Evolutionary conservation across 1,284 basidiomycete genomes (phyloP).

Genomic region (Trametes polyzona): DNA sequence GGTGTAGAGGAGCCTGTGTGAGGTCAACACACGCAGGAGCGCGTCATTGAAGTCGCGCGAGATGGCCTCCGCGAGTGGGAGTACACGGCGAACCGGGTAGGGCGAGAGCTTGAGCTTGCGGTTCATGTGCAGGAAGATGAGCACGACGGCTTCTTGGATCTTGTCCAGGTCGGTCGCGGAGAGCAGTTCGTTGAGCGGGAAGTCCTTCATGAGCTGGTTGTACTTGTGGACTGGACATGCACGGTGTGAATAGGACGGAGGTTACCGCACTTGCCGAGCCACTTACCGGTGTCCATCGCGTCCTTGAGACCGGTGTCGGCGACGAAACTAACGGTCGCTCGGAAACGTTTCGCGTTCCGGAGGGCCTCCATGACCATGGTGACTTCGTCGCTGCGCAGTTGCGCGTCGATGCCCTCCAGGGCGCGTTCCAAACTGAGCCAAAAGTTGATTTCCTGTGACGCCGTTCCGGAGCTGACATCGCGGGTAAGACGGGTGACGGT

Average conservation of each 20-base stretch:
- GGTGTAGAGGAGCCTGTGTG: slow-evolving; percentile 90
- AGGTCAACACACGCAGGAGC: slow-evolving; percentile 88
- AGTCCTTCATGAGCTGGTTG: slow-evolving; percentile 98
- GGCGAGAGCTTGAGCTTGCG: slow-evolving; percentile 95
- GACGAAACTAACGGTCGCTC: slow-evolving; percentile 96
- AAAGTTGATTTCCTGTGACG: slow-evolving; percentile 99
- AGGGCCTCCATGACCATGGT: slow-evolving; percentile 95
- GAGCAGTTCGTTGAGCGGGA: slow-evolving; percentile 94
- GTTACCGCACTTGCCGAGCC: not conserved
- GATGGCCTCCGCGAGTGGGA: slow-evolving; percentile 97
- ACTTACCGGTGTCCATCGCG: slow-evolving; percentile 82
- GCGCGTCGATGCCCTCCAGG: slow-evolving; percentile 90
- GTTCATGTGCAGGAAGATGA: slow-evolving; percentile 94
- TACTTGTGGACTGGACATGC: slow-evolving; percentile 83
- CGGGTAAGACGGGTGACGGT: slow-evolving; percentile 92
- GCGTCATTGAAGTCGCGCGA: slow-evolving; percentile 97
- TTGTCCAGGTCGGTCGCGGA: slow-evolving; percentile 96
- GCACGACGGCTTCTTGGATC: slow-evolving; percentile 84
- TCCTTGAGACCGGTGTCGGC: slow-evolving; percentile 97
- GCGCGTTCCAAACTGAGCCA: slow-evolving; percentile 96
- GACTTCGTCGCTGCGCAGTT: slow-evolving; percentile 91
- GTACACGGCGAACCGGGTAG: slow-evolving; percentile 93
- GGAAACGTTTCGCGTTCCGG: slow-evolving; percentile 95
- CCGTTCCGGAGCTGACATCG: slow-evolving; percentile 94
- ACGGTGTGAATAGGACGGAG: not conserved